Conservation (phyloP, 164 flowering plant genomes). For the Tetrastigma voinierianum region DNA sequence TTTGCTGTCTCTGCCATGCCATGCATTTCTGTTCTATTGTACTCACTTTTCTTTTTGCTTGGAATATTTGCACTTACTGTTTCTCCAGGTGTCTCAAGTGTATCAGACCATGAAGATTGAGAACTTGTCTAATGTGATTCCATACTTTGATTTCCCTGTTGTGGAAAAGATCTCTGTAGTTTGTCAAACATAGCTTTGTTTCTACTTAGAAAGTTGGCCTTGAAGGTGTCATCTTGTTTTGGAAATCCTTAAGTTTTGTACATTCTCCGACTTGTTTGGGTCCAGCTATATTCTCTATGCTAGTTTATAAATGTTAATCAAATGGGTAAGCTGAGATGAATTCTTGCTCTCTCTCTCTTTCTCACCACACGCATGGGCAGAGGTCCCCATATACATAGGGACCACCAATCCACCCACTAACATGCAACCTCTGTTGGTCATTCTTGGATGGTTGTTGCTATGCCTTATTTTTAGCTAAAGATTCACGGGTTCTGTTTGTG, state of each 20-base stretch:
- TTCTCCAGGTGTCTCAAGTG: constrained; percentile 79
- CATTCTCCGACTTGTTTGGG: background rate
- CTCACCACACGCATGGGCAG: constrained; percentile 11
- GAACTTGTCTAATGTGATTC: constrained; percentile 68
- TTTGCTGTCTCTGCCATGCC: background rate
- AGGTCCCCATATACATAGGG: too few relatives aligned
- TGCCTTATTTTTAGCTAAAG: too few relatives aligned
- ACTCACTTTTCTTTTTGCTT: constrained; percentile 25
- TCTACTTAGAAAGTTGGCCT: constrained; percentile 76
- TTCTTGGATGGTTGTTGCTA: too few relatives aligned
- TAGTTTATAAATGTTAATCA: too few relatives aligned
- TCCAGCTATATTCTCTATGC: too few relatives aligned
- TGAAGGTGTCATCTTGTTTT: constrained; percentile 68
- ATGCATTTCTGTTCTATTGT: background rate
- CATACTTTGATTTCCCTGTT: constrained; percentile 65
- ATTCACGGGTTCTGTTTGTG: too few relatives aligned
- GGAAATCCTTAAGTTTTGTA: constrained; percentile 44
- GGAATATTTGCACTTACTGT: background rate
- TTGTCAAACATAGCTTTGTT: constrained; percentile 62
- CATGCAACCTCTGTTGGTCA: constrained; percentile 72
- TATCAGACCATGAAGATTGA: constrained; percentile 82
- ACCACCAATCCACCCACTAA: too few relatives aligned
- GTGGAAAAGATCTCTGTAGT: constrained; percentile 88
- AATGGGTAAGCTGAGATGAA: constrained; percentile 26
- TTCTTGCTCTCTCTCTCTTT: constrained; percentile 20